These are phyloP conservation scores for Telfairia occidentalis DNA, from an alignment of 331 rosid species.

Conservation along the genomic window DNA sequence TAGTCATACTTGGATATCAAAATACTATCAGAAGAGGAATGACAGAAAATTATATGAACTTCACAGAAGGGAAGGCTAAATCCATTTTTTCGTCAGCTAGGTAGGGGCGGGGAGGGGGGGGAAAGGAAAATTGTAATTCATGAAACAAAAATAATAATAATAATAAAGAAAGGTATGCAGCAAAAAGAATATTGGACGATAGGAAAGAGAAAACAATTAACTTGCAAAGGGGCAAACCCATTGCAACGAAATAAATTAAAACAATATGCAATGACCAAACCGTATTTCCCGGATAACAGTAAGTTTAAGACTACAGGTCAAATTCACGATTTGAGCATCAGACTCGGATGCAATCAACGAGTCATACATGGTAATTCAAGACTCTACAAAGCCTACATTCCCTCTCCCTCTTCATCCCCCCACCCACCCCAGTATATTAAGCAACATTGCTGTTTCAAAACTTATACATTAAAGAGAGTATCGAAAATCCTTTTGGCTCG, in stretches of 20 bases:
- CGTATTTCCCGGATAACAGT: not conserved
- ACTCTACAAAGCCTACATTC: not conserved
- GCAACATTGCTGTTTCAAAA: not conserved
- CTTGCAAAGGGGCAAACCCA: not conserved
- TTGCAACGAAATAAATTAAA: not conserved
- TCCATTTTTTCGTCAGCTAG: not conserved
- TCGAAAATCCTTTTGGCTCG: not conserved
- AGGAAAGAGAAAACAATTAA: not conserved
- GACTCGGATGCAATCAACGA: not conserved
- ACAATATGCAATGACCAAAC: not conserved
- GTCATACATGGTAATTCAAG: not conserved
- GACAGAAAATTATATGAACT: not conserved
- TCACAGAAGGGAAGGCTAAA: not conserved
- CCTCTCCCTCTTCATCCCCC: not conserved
- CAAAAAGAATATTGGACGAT: not conserved
- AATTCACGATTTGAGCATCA: not conserved
- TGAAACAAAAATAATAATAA: not conserved
- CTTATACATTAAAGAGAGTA: too few relatives aligned
- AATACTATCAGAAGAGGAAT: not conserved
- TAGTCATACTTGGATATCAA: not conserved
- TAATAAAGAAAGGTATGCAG: not conserved
- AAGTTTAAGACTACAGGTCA: not conserved
- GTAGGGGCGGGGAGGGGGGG: too few relatives aligned
- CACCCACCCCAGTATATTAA: not conserved
- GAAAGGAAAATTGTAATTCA: not conserved